phyloP scores from a whole-genome alignment of 192 early-diverging fungal species.

The Podochytrium sp. region DNA sequence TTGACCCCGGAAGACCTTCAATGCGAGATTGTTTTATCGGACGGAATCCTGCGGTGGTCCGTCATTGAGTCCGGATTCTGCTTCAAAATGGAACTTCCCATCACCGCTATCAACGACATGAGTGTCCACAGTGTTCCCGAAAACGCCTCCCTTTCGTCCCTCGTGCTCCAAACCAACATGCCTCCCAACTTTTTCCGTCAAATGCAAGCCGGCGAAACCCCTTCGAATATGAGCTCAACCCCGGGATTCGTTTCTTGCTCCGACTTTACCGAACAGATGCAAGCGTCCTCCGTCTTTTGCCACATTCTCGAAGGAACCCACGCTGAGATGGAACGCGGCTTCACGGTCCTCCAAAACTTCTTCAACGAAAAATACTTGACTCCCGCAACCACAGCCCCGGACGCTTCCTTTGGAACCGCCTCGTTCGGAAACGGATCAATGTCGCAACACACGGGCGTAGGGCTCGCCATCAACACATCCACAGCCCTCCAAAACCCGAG shows the following conservation, averaged over 20 bases:
- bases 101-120: slow-evolving; percentile 20
- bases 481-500: slow-evolving; percentile 1
- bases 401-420: background rate
- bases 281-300: slow-evolving; percentile 15
- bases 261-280: slow-evolving; percentile 24
- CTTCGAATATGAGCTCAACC: background rate
- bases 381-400: background rate
- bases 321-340: slow-evolving; percentile 14
- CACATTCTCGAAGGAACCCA: slow-evolving; percentile 22
- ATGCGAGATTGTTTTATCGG: background rate
- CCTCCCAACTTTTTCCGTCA: slow-evolving; percentile 19
- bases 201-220: background rate
- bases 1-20: slow-evolving; percentile 14
- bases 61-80: slow-evolving; percentile 29
- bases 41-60: slow-evolving; percentile 15
- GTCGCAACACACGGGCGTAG: background rate
- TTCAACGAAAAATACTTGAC: slow-evolving; percentile 19
- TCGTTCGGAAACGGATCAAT: background rate
- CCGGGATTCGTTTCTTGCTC: slow-evolving; percentile 17
- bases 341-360: slow-evolving; percentile 9
- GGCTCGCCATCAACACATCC: slow-evolving; percentile 12
- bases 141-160: slow-evolving; percentile 5
- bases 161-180: slow-evolving; percentile 21
- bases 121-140: slow-evolving; percentile 14
- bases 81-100: slow-evolving; percentile 28